phyloP scores from a whole-genome alignment of 305 asterid species.

The Withania somnifera region DNA sequence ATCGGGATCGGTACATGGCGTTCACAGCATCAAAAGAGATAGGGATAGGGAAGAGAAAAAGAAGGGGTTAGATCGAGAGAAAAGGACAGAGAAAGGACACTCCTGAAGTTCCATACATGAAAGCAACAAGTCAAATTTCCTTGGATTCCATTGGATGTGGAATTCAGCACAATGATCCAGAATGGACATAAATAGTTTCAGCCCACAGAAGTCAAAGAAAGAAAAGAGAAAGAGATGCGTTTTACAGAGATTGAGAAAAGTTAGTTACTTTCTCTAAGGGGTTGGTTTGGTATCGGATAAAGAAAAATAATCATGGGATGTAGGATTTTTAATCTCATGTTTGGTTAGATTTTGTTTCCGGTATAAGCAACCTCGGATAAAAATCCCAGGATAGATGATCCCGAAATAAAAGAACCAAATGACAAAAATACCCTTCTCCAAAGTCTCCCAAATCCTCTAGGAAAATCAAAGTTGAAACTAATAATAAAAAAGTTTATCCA shows the following conservation, averaged over 20 bases:
- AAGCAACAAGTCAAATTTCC: neutral
- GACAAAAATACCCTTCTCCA: neutral
- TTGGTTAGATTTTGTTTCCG: neutral
- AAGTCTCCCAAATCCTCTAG: neutral
- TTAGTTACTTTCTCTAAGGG: neutral
- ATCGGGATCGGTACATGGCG: neutral
- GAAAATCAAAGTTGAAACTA: neutral
- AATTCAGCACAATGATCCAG: neutral
- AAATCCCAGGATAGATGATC: neutral
- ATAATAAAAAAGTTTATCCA: neutral
- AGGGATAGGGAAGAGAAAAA: neutral
- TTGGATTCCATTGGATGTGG: neutral
- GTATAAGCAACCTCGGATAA: neutral
- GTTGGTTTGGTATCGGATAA: neutral
- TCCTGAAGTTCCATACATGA: neutral
- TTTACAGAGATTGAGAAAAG: neutral
- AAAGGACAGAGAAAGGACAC: neutral
- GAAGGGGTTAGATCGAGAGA: neutral
- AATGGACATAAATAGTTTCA: neutral
- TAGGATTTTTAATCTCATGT: neutral
- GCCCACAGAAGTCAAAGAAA: neutral
- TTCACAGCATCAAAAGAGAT: neutral
- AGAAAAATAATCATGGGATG: neutral
- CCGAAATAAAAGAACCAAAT: neutral
- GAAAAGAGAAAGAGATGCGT: neutral